phyloP scores from a whole-genome alignment of 257 asterid genomes.

The Mitragyna speciosa region DNA sequence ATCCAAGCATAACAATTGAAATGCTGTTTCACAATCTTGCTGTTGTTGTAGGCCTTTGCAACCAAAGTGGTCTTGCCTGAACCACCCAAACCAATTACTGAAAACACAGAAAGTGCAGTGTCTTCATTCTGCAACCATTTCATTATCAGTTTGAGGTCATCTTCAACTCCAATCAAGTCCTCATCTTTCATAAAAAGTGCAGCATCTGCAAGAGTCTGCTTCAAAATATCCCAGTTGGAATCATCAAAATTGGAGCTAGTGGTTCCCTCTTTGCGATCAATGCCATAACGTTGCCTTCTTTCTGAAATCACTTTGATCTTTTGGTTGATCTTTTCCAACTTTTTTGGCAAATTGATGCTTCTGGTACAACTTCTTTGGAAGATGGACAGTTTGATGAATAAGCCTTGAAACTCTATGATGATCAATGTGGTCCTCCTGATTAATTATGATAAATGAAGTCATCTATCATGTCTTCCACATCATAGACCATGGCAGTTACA shows the following conservation, averaged over 20 bases:
- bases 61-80: constrained; percentile 31
- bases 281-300: constrained; percentile 11
- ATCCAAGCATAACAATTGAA: constrained; percentile 27
- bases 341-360: constrained; percentile 14
- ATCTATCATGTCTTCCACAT: constrained; percentile 27
- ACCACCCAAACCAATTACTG: constrained; percentile 26
- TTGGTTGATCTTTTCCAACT: constrained; percentile 21
- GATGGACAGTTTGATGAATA: neutral
- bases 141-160: constrained; percentile 3
- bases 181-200: constrained; percentile 8
- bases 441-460: constrained; percentile 13
- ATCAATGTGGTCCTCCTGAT: neutral
- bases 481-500: constrained; percentile 15
- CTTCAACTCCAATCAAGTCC: constrained; percentile 18
- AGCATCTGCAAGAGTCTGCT: constrained; percentile 20
- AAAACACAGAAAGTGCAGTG: neutral
- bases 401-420: neutral
- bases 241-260: neutral
- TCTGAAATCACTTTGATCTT: constrained; percentile 20
- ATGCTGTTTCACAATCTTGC: constrained; percentile 2
- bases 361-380: constrained; percentile 21
- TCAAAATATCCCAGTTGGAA: neutral
- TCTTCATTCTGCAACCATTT: constrained; percentile 14
- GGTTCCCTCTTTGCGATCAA: neutral
- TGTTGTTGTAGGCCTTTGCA: constrained; percentile 9